Conservation (phyloP, 169 alveolate species). For the Plasmodium yoelii region DNA sequence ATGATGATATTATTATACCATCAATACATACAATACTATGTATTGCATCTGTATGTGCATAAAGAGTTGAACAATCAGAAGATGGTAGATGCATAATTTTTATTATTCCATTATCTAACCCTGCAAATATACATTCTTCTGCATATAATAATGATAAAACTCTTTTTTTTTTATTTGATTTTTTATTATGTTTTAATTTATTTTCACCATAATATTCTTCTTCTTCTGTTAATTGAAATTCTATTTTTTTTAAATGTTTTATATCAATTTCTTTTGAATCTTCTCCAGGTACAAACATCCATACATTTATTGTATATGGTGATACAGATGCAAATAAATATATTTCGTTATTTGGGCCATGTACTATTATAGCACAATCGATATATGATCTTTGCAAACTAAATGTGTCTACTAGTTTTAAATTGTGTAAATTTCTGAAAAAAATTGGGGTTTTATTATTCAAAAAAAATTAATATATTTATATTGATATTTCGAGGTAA, state of each 20-base stretch:
- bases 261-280: conserved; percentile 73
- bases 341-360: conserved; percentile 75
- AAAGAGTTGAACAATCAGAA: conserved; percentile 73
- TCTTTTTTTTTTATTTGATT: conserved; percentile 55
- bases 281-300: conserved; percentile 77
- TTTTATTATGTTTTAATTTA: conserved; percentile 47
- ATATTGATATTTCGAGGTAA: neutral
- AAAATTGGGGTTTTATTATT: neutral
- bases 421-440: conserved; percentile 73
- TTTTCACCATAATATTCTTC: conserved; percentile 62
- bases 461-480: conserved; percentile 7
- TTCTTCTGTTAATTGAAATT: conserved; percentile 69
- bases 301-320: conserved; percentile 73
- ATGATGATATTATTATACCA: conserved; percentile 70
- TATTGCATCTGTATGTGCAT: conserved; percentile 72
- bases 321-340: conserved; percentile 64
- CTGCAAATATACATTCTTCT: conserved; percentile 78
- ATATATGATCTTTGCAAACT: conserved; percentile 67
- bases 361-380: conserved; percentile 76
- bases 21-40: conserved; percentile 75
- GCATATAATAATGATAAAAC: conserved; percentile 69
- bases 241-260: conserved; percentile 71
- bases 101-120: conserved; percentile 69
- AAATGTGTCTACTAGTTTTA: conserved; percentile 75
- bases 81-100: conserved; percentile 76